Conservation (phyloP, 2,329 filamentous ascomycete genomes). For the Xylariaceae sp. region DNA sequence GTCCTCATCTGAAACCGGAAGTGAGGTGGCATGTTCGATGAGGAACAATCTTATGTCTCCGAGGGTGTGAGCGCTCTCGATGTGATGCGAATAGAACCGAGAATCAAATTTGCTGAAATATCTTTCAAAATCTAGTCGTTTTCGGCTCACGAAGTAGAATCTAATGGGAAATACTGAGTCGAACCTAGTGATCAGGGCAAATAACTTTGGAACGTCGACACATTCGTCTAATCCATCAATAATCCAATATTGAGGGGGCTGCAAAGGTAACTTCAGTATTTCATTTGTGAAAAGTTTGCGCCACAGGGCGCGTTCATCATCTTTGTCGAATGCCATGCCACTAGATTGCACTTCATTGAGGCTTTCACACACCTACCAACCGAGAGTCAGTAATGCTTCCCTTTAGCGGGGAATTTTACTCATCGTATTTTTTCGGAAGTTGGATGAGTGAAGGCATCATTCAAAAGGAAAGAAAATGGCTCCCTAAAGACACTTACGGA, state of each 20-base stretch:
- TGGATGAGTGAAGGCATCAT: too few relatives aligned
- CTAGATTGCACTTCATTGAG: neutral
- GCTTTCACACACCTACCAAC: too few relatives aligned
- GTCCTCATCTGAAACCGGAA: neutral
- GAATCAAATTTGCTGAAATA: neutral
- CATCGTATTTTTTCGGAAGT: too few relatives aligned
- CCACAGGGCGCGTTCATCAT: neutral
- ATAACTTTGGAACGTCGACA: conserved; percentile 1
- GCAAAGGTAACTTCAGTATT: neutral
- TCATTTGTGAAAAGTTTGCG: neutral
- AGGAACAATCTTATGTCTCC: conserved; percentile 1
- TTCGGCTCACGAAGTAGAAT: conserved; percentile 3
- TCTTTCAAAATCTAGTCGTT: neutral
- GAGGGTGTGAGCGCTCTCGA: neutral
- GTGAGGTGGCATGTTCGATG: neutral
- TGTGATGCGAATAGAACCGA: conserved; percentile 1
- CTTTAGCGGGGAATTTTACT: too few relatives aligned
- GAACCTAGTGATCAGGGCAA: neutral
- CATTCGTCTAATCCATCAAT: conserved; percentile 7
- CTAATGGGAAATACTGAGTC: conserved; percentile 1
- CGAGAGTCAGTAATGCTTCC: too few relatives aligned
- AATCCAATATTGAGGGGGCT: neutral
- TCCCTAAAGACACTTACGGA: neutral
- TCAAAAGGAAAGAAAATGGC: too few relatives aligned
- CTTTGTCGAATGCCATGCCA: neutral